A percentile compares a stretch with the other conserved stretches of the same genome.
Evolutionary conservation across 352 stramenopile species (phyloP).

Genomic region (Ophiocytium majus): DNA sequence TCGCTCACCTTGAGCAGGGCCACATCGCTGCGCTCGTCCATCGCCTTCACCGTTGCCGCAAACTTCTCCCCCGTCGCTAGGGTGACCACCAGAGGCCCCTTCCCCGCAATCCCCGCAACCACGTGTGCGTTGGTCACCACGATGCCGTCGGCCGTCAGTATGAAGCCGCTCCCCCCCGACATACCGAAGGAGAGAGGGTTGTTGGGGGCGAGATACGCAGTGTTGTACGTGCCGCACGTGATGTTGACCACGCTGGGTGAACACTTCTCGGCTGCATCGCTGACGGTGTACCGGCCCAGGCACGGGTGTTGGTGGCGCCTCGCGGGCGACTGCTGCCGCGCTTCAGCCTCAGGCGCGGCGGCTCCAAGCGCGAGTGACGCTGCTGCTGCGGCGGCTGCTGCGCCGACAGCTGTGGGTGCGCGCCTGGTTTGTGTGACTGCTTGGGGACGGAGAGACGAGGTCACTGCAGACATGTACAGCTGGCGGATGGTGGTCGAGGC

Average conservation of each 20-base stretch:
- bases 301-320: background rate
- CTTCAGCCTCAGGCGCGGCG: background rate
- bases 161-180: slow-evolving; percentile 71
- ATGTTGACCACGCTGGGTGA: slow-evolving; percentile 18
- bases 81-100: slow-evolving; percentile 35
- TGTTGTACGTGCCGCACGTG: background rate
- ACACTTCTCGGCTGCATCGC: slow-evolving; percentile 24
- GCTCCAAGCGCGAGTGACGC: background rate
- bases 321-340: no score
- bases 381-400: background rate
- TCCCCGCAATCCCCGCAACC: slow-evolving; percentile 66
- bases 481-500: background rate
- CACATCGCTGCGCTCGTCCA: slow-evolving; percentile 80
- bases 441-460: background rate
- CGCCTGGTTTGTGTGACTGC: background rate
- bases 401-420: background rate
- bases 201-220: background rate
- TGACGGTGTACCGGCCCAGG: slow-evolving; percentile 21
- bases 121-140: slow-evolving; percentile 89
- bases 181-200: background rate
- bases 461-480: background rate
- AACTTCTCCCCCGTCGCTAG: slow-evolving; percentile 27
- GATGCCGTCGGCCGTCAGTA: slow-evolving; percentile 76
- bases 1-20: slow-evolving; percentile 79
- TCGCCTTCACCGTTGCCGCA: slow-evolving; percentile 72